Evolutionary conservation across 179 eudicot genomes (phyloP).

Genomic region (Vitellaria paradoxa): DNA sequence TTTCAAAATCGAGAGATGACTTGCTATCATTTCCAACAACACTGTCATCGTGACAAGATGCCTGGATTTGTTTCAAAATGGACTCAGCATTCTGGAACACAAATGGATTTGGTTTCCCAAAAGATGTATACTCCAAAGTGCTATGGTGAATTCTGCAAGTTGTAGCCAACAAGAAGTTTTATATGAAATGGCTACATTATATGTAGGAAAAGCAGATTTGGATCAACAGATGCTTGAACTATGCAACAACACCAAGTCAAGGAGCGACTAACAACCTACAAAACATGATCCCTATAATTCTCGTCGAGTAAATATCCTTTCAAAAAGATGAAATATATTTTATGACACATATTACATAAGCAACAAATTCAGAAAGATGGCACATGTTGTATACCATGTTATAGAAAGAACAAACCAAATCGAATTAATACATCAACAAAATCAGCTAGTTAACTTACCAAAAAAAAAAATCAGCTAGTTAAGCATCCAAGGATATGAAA

Average conservation of each 20-base stretch:
- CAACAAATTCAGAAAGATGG: too few species aligned
- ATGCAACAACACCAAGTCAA: not conserved
- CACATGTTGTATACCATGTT: too few species aligned
- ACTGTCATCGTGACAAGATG: slow-evolving; percentile 38
- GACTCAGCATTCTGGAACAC: slow-evolving; percentile 87
- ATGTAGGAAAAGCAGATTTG: not conserved
- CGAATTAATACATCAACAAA: not conserved
- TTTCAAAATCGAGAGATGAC: slow-evolving; percentile 37
- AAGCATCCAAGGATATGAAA: not conserved
- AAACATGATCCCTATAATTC: not conserved
- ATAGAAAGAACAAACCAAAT: not conserved
- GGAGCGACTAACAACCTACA: not conserved
- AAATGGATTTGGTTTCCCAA: slow-evolving; percentile 84
- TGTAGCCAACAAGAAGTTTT: not conserved
- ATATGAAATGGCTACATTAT: slow-evolving; percentile 4
- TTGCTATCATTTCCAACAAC: slow-evolving; percentile 16
- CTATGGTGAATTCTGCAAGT: slow-evolving; percentile 73
- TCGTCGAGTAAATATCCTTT: not conserved
- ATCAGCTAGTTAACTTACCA: not conserved
- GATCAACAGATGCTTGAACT: not conserved
- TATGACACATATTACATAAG: not conserved
- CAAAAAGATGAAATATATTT: not conserved
- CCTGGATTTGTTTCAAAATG: slow-evolving; percentile 34
- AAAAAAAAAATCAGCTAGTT: too few species aligned
- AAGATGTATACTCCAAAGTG: slow-evolving; percentile 72